Evolutionary conservation across 495 filamentous ascomycete species (phyloP).

Genomic region (Lophium mytilinum): DNA sequence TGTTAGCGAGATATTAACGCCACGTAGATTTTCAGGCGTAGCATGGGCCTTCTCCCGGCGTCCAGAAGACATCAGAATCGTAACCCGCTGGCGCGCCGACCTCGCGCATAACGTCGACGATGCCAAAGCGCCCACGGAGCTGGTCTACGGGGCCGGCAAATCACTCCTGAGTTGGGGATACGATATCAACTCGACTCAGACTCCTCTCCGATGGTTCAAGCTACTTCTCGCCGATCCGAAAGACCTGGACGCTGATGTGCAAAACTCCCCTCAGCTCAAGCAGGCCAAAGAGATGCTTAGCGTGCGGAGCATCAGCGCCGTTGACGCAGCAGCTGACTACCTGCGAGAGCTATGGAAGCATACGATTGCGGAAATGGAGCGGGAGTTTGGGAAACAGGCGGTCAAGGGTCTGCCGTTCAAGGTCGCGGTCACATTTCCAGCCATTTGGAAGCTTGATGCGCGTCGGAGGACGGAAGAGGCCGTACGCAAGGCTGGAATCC

Average conservation of each 20-base stretch:
- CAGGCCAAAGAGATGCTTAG: conserved; percentile 3
- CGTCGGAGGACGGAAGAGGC: conserved; percentile 8
- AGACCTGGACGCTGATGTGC: not conserved
- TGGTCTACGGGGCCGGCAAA: not conserved
- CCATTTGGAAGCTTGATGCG: conserved; percentile 13
- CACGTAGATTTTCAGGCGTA: conserved; percentile 8
- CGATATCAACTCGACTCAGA: not conserved
- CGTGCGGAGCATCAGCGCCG: not conserved
- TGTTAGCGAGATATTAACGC: not conserved
- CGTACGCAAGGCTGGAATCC: conserved; percentile 11
- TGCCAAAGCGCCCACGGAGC: conserved; percentile 4
- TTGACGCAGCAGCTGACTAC: conserved; percentile 17
- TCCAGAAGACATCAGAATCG: conserved; percentile 6
- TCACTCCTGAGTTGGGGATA: conserved; percentile 3
- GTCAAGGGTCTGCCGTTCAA: conserved; percentile 8
- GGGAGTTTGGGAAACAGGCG: not conserved
- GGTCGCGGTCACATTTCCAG: conserved; percentile 16
- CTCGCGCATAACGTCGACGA: not conserved
- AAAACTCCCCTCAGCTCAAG: not conserved
- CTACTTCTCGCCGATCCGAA: conserved; percentile 2
- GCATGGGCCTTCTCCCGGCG: conserved; percentile 5
- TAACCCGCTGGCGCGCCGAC: conserved; percentile 4
- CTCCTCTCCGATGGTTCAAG: conserved; percentile 12
- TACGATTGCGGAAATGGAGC: conserved; percentile 3
- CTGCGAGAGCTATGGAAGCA: conserved; percentile 15